A percentile compares a stretch with the other conserved stretches of the same genome.
Evolutionary conservation across 2,329 filamentous ascomycete genomes (phyloP).

Genomic region (Aspergillus caelatus): DNA sequence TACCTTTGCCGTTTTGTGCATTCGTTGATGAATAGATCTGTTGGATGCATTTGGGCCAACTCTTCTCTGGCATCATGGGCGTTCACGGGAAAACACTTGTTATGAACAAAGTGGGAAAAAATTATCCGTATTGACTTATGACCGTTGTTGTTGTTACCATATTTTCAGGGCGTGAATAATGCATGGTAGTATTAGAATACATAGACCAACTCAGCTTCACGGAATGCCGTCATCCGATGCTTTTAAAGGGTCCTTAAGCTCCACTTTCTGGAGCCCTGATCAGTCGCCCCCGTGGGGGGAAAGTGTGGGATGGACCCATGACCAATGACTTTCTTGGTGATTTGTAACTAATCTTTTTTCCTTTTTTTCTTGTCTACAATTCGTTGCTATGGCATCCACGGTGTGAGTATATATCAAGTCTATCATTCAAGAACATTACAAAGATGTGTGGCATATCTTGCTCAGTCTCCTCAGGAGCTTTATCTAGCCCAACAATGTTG

Average conservation of each 20-base stretch:
- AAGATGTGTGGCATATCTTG: neutral
- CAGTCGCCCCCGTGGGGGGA: slow-evolving; percentile 8
- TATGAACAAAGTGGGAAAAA: slow-evolving; percentile 7
- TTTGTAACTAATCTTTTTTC: neutral
- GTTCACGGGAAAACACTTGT: slow-evolving; percentile 23
- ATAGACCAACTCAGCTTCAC: neutral
- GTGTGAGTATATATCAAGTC: neutral
- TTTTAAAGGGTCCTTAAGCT: neutral
- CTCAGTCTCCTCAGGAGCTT: no score
- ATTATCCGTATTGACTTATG: slow-evolving; percentile 3
- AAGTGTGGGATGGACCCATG: slow-evolving; percentile 7
- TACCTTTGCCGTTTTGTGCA: slow-evolving; percentile 14
- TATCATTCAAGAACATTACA: neutral
- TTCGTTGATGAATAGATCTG: slow-evolving; percentile 23
- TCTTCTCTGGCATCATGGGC: slow-evolving; percentile 33
- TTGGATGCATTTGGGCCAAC: slow-evolving; percentile 19
- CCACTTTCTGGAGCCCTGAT: neutral
- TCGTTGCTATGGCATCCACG: neutral
- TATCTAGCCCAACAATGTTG: no score
- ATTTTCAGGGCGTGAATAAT: neutral
- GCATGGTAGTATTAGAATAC: slow-evolving; percentile 2
- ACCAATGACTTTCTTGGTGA: neutral
- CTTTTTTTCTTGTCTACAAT: neutral
- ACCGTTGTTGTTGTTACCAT: neutral
- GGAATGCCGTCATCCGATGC: slow-evolving; percentile 2